Conservation (phyloP, 345 rosid genomes). For the Rubroshorea leprosula region DNA sequence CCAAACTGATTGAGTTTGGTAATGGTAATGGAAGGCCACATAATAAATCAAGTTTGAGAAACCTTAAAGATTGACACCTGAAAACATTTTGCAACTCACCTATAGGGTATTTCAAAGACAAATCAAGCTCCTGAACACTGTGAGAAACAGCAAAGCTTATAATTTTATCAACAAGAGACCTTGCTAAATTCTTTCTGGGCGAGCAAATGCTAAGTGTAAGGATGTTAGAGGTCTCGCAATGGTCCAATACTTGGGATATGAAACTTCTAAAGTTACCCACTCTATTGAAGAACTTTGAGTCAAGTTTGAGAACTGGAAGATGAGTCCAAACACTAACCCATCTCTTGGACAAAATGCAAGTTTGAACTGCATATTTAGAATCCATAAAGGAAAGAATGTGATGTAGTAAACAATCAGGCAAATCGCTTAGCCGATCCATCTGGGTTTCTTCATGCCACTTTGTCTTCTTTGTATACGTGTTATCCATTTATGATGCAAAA, state of each 20-base stretch:
- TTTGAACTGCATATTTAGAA: conserved; percentile 8
- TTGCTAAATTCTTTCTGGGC: neutral
- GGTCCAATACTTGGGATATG: neutral
- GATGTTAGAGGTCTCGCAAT: neutral
- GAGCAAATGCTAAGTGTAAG: neutral
- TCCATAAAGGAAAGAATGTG: conserved; percentile 14
- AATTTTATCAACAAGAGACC: neutral
- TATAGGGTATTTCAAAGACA: neutral
- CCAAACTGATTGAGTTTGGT: too few species aligned
- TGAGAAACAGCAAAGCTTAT: neutral
- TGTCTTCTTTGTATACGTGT: neutral
- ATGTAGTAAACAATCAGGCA: neutral
- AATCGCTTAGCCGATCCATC: conserved; percentile 4
- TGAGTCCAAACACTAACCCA: neutral
- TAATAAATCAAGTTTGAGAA: too few species aligned
- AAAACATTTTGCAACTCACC: neutral
- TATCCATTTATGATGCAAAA: too few species aligned
- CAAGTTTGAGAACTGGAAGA: neutral
- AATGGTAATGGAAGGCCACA: too few species aligned
- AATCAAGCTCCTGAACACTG: neutral
- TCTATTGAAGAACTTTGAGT: neutral
- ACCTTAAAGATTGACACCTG: neutral
- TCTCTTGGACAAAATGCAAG: conserved; percentile 11
- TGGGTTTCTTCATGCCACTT: neutral
- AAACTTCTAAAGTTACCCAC: neutral